Conservation (phyloP, 1,139 yeast species). For the Yamadazyma atlantica region DNA sequence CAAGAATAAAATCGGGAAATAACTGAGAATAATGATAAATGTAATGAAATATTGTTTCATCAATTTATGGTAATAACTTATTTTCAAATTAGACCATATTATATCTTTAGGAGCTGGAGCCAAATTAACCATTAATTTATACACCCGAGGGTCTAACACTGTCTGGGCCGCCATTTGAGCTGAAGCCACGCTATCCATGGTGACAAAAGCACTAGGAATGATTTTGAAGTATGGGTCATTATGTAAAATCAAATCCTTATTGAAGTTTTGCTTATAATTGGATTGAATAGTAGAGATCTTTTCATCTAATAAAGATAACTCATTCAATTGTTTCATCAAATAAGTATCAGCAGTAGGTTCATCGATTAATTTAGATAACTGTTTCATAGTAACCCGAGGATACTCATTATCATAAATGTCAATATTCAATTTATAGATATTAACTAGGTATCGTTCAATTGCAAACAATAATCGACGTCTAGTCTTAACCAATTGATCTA, state of each 20-base stretch:
- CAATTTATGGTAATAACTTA: conserved; percentile 55
- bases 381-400: conserved; percentile 29
- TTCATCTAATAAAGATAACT: conserved; percentile 26
- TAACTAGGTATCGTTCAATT: conserved; percentile 49
- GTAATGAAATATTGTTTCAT: conserved; percentile 62
- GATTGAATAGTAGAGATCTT: conserved; percentile 30
- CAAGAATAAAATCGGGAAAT: conserved; percentile 64
- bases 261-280: conserved; percentile 20
- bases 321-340: conserved; percentile 18
- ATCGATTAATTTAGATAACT: conserved; percentile 10
- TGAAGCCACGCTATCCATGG: conserved; percentile 82
- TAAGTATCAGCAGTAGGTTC: conserved; percentile 10
- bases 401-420: conserved; percentile 34
- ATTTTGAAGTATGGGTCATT: conserved; percentile 33
- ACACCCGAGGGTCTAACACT: conserved; percentile 73
- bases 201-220: conserved; percentile 72
- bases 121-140: conserved; percentile 63
- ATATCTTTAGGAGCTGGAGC: conserved; percentile 86
- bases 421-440: conserved; percentile 44
- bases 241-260: conserved; percentile 12
- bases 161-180: conserved; percentile 90
- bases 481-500: conserved; percentile 40
- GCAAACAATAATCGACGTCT: conserved; percentile 32
- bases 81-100: conserved; percentile 70
- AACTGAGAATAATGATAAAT: conserved; percentile 57